Evolutionary conservation across 2,329 filamentous ascomycete genomes (phyloP).

Genomic region (Monosporascus ibericus): DNA sequence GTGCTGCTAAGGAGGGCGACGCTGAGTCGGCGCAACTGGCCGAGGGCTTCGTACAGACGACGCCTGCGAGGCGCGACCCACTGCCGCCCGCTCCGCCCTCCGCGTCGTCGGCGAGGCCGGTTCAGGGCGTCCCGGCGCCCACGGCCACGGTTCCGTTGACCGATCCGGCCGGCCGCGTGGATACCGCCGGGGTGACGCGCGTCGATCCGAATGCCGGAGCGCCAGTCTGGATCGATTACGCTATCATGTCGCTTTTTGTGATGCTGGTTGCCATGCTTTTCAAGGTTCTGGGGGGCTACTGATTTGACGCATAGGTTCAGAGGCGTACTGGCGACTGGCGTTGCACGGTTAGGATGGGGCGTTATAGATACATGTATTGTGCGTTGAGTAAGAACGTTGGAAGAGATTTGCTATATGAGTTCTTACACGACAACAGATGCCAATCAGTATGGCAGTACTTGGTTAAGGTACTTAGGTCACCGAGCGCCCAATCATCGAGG

Average conservation of each 20-base stretch:
- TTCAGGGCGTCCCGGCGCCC: constrained; percentile 19
- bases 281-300: constrained; percentile 40
- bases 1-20: constrained; percentile 23
- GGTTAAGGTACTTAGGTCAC: no score
- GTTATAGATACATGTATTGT: no score
- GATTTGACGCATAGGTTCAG: background rate
- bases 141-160: constrained; percentile 23
- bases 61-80: constrained; percentile 19
- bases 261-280: constrained; percentile 65
- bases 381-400: no score
- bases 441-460: no score
- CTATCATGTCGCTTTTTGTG: constrained; percentile 67
- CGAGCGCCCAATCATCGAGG: no score
- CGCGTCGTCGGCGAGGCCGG: constrained; percentile 14
- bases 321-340: no score
- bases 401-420: no score
- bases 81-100: constrained; percentile 11
- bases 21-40: constrained; percentile 43
- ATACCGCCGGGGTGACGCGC: constrained; percentile 16
- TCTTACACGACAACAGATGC: no score
- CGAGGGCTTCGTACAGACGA: constrained; percentile 54
- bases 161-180: constrained; percentile 14
- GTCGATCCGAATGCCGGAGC: constrained; percentile 43
- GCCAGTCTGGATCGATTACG: constrained; percentile 72
- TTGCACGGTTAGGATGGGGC: no score